These are phyloP conservation scores for Aspergillus campestris DNA, from an alignment of 495 filamentous ascomycete species.

Conservation along the genomic window DNA sequence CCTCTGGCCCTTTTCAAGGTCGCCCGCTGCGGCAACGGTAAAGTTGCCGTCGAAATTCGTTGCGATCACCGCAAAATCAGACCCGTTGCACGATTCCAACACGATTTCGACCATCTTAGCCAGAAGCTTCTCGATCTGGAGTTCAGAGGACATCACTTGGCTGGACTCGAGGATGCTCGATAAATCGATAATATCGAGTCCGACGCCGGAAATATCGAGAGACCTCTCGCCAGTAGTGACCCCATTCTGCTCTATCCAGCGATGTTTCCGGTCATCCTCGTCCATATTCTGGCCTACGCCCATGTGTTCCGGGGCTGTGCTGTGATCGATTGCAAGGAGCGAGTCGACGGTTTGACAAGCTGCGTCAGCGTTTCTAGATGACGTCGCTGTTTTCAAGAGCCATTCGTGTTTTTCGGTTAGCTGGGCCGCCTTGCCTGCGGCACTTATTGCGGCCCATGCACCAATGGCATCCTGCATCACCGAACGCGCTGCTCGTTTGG, in stretches of 20 bases:
- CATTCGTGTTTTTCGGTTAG: constrained; percentile 64
- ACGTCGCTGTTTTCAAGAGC: constrained; percentile 57
- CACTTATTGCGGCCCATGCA: constrained; percentile 66
- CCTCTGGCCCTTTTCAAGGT: constrained; percentile 52
- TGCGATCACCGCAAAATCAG: constrained; percentile 70
- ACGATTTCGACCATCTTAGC: constrained; percentile 89
- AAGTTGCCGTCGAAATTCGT: constrained; percentile 65
- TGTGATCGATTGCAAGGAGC: constrained; percentile 40
- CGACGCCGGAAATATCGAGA: constrained; percentile 38
- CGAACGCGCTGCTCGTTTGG: constrained; percentile 63
- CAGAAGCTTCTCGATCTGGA: constrained; percentile 74
- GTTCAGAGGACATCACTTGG: constrained; percentile 83
- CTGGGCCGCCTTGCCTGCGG: constrained; percentile 62
- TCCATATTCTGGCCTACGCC: constrained; percentile 36
- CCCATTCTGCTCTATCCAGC: constrained; percentile 66
- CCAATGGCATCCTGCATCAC: constrained; percentile 64
- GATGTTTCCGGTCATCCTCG: constrained; percentile 52
- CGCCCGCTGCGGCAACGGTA: constrained; percentile 70
- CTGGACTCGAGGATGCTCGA: constrained; percentile 81
- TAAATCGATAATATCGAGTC: constrained; percentile 74
- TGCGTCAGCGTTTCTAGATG: constrained; percentile 54
- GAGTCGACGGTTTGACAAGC: constrained; percentile 63
- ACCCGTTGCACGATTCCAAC: constrained; percentile 73
- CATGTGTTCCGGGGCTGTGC: constrained; percentile 45
- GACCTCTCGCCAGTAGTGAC: constrained; percentile 26